These are phyloP conservation scores for Entomophthora muscae DNA, from an alignment of 371 early-diverging fungal genomes.

Conservation along the genomic window DNA sequence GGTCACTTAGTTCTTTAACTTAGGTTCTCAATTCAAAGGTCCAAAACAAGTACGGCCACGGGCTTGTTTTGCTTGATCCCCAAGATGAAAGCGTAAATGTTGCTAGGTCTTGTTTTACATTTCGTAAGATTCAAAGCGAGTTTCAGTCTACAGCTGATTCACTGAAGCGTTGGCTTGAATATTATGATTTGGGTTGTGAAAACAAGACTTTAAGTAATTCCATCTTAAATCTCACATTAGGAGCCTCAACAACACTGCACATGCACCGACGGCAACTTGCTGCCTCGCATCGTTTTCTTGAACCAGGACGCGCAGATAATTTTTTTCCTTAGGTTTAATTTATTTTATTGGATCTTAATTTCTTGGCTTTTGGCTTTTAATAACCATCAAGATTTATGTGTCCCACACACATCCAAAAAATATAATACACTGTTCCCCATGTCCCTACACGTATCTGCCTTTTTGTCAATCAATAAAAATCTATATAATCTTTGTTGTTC, in stretches of 20 bases:
- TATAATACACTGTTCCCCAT: too few relatives aligned
- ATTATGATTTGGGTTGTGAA: neutral
- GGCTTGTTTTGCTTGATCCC: neutral
- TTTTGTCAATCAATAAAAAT: too few relatives aligned
- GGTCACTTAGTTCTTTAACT: neutral
- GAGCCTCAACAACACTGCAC: neutral
- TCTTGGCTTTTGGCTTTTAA: too few relatives aligned
- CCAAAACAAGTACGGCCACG: neutral
- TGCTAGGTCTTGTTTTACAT: neutral
- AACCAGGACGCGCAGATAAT: too few relatives aligned
- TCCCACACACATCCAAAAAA: too few relatives aligned
- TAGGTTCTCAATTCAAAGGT: neutral
- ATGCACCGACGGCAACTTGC: neutral
- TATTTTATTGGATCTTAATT: too few relatives aligned
- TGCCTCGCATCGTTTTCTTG: neutral
- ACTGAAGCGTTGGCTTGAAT: neutral
- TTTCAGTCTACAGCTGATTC: neutral
- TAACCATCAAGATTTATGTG: too few relatives aligned
- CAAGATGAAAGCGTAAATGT: constrained; percentile 3
- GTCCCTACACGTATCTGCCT: too few relatives aligned
- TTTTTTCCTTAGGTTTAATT: too few relatives aligned
- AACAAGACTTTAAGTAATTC: neutral
- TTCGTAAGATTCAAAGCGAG: neutral
- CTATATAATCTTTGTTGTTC: too few relatives aligned
- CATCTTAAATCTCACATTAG: neutral